Percentiles rank a stretch among this genome's conserved stretches.
phyloP scores from a whole-genome alignment of 2,329 filamentous ascomycete species.

The Akanthomyces dipterigenus region DNA sequence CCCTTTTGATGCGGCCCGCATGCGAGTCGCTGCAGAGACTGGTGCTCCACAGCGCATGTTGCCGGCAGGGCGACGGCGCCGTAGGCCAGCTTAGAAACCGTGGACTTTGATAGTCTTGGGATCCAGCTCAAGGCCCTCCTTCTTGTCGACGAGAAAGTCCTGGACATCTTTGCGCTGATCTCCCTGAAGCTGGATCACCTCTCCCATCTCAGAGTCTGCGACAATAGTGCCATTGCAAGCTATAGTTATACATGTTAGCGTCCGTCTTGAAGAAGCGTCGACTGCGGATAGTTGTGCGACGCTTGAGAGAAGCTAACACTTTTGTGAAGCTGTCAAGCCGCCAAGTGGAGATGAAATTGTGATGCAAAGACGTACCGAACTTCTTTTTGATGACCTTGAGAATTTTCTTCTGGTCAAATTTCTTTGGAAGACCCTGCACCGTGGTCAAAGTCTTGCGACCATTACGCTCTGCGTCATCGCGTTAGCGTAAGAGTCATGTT shows the following conservation, averaged over 20 bases:
- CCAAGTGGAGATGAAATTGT: neutral
- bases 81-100: slow-evolving; percentile 40
- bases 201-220: slow-evolving; percentile 90
- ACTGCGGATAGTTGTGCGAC: neutral
- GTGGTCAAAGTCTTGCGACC: slow-evolving; percentile 99
- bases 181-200: slow-evolving; percentile 99
- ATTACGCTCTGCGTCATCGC: slow-evolving; percentile 76
- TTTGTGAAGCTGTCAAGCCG: neutral
- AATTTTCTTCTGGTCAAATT: slow-evolving; percentile 99
- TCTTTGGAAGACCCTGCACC: slow-evolving; percentile 96
- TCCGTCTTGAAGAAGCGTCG: neutral
- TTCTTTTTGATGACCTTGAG: slow-evolving; percentile 99
- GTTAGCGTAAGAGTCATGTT: slow-evolving; percentile 31
- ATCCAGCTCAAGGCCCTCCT: slow-evolving; percentile 88
- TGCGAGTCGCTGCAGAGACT: slow-evolving; percentile 2
- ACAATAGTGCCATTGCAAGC: slow-evolving; percentile 99
- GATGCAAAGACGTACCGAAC: slow-evolving; percentile 59
- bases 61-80: slow-evolving; percentile 32
- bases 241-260: slow-evolving; percentile 26
- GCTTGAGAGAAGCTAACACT: neutral
- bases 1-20: slow-evolving; percentile 8
- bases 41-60: slow-evolving; percentile 2
- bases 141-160: slow-evolving; percentile 95
- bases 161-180: slow-evolving; percentile 99
- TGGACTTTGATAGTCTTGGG: slow-evolving; percentile 92